phyloP scores from a whole-genome alignment of 306 rosid genomes.

The Cucurbita pepo region DNA sequence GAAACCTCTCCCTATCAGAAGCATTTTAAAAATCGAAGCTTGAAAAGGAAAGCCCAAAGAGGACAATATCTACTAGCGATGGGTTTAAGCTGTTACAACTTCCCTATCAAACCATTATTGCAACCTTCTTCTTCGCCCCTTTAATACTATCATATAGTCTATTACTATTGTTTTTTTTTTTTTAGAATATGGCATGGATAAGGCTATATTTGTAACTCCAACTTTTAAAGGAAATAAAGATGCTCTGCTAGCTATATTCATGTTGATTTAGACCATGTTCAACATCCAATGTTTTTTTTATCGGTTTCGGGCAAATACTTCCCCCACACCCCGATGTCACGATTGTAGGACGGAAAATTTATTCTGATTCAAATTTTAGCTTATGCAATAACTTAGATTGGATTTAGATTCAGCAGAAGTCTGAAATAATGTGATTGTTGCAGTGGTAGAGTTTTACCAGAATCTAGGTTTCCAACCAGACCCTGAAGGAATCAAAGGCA shows the following conservation, averaged over 20 bases:
- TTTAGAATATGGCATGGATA: neutral
- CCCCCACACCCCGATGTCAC: neutral
- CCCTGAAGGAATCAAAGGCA: conserved; percentile 94
- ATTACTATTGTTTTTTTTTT: too few relatives aligned
- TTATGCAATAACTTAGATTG: neutral
- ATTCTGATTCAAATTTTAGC: neutral
- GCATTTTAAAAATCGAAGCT: too few relatives aligned
- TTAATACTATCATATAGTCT: too few relatives aligned
- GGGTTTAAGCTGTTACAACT: too few relatives aligned
- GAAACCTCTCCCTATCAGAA: too few relatives aligned
- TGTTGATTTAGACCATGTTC: neutral
- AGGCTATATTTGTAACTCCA: neutral
- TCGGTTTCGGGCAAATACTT: neutral
- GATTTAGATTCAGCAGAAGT: neutral
- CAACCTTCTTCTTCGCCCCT: too few relatives aligned
- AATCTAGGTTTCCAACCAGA: conserved; percentile 90
- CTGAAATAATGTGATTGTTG: conserved; percentile 12
- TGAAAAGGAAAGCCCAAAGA: too few relatives aligned
- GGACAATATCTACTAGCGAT: too few relatives aligned
- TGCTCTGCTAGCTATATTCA: neutral
- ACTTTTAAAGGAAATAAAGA: neutral
- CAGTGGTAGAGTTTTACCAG: conserved; percentile 85
- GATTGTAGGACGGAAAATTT: neutral
- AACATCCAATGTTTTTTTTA: neutral
- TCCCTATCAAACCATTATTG: neutral